These are phyloP conservation scores for Phytophthora ohioensis DNA, from an alignment of 352 stramenopile genomes.

Conservation along the genomic window DNA sequence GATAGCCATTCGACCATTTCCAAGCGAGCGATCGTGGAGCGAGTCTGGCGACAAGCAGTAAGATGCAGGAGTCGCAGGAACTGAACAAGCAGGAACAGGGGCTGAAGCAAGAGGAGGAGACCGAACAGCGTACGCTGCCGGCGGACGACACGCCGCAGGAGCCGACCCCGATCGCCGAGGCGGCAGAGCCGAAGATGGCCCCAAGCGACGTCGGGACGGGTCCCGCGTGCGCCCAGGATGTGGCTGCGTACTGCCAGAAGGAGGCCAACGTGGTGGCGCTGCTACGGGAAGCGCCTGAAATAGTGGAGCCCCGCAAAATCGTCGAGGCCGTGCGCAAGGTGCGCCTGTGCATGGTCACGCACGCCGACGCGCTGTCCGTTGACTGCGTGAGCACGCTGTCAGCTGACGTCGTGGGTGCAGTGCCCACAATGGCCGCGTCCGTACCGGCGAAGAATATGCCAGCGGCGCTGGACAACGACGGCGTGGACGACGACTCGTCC, in stretches of 20 bases:
- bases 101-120: background rate
- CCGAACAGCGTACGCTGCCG: slow-evolving; percentile 7
- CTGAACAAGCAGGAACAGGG: slow-evolving; percentile 7
- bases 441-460: slow-evolving; percentile 19
- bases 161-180: background rate
- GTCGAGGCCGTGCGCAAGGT: slow-evolving; percentile 53
- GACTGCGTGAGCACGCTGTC: slow-evolving; percentile 59
- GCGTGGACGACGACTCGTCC: slow-evolving; percentile 55
- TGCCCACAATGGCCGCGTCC: slow-evolving; percentile 30
- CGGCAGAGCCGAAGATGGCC: background rate
- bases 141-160: slow-evolving; percentile 10
- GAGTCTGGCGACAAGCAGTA: background rate
- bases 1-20: slow-evolving; percentile 35
- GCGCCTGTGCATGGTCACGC: slow-evolving; percentile 59
- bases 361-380: slow-evolving; percentile 64
- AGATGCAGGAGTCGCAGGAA: slow-evolving; percentile 15
- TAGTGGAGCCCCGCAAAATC: slow-evolving; percentile 47
- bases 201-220: slow-evolving; percentile 10
- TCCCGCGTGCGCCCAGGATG: slow-evolving; percentile 52
- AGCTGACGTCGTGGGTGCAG: slow-evolving; percentile 20
- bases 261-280: slow-evolving; percentile 65
- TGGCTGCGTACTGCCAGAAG: slow-evolving; percentile 48
- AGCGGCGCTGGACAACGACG: slow-evolving; percentile 20
- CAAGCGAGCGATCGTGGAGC: background rate
- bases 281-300: slow-evolving; percentile 43